These are phyloP conservation scores for Eucalyptus sideroxylon DNA, from an alignment of 345 rosid genomes.

Conservation along the genomic window DNA sequence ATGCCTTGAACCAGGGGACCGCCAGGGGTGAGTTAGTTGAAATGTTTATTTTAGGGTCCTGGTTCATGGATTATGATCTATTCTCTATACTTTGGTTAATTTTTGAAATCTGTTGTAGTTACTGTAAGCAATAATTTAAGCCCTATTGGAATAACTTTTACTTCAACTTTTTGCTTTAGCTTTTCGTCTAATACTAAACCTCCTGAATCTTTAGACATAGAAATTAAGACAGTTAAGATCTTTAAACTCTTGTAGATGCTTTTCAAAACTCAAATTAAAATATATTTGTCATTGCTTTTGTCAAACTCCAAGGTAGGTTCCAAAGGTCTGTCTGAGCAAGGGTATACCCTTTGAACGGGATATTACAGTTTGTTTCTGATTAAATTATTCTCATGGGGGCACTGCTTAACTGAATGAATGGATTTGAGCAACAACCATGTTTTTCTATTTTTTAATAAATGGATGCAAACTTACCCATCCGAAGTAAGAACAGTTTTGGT, in stretches of 20 bases:
- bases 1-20: conserved; percentile 95
- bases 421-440: not conserved
- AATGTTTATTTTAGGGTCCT: not conserved
- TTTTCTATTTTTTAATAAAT: not conserved
- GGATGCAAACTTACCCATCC: not conserved
- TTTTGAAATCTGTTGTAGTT: not conserved
- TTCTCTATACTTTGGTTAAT: not conserved
- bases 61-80: not conserved
- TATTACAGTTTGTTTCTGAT: not conserved
- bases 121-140: not conserved
- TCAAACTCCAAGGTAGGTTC: not conserved
- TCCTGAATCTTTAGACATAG: not conserved
- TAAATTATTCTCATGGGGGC: not conserved
- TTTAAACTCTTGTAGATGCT: not conserved
- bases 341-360: not conserved
- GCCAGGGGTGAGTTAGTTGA: conserved; percentile 82
- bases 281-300: not conserved
- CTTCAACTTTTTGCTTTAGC: not conserved
- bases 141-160: not conserved
- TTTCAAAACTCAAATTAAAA: not conserved
- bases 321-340: not conserved
- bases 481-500: not conserved
- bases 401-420: not conserved
- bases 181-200: not conserved
- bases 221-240: not conserved